These are phyloP conservation scores for Curvularia eragrostidis DNA, from an alignment of 2,329 filamentous ascomycete species.

Conservation along the genomic window DNA sequence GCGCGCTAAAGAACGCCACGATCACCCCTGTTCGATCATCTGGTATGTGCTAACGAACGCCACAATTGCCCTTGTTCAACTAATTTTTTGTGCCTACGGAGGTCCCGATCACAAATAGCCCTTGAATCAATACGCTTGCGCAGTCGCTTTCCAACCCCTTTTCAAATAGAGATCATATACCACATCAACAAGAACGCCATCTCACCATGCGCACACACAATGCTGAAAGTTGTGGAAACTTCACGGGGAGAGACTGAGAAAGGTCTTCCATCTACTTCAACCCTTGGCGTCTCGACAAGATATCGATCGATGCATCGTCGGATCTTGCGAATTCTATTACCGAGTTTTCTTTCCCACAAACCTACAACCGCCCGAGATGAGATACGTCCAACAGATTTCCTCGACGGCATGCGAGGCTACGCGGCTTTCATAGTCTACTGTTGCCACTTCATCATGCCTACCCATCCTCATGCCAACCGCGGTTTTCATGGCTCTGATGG, in stretches of 20 bases:
- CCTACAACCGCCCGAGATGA: not conserved
- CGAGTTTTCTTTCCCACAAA: not conserved
- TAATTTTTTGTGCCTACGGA: not conserved
- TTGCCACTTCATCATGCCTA: not conserved
- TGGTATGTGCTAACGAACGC: not conserved
- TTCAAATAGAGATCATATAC: not conserved
- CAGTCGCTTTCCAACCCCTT: not conserved
- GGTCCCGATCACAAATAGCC: not conserved
- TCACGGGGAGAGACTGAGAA: not conserved
- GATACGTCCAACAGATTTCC: not conserved
- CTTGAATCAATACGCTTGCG: not conserved
- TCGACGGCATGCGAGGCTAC: not conserved
- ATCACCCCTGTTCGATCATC: not conserved
- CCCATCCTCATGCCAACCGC: not conserved
- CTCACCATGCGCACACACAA: not conserved
- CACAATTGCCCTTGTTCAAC: not conserved
- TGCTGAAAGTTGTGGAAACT: not conserved
- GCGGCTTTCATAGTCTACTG: not conserved
- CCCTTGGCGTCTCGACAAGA: not conserved
- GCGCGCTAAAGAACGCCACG: not conserved
- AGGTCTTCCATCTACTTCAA: not conserved
- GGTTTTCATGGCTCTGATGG: not conserved
- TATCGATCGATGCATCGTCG: not conserved
- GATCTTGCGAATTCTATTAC: not conserved
- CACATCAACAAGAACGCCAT: not conserved